These are phyloP conservation scores for Pseudogymnoascus sp. DNA, from an alignment of 2,329 filamentous ascomycete species.

Conservation along the genomic window DNA sequence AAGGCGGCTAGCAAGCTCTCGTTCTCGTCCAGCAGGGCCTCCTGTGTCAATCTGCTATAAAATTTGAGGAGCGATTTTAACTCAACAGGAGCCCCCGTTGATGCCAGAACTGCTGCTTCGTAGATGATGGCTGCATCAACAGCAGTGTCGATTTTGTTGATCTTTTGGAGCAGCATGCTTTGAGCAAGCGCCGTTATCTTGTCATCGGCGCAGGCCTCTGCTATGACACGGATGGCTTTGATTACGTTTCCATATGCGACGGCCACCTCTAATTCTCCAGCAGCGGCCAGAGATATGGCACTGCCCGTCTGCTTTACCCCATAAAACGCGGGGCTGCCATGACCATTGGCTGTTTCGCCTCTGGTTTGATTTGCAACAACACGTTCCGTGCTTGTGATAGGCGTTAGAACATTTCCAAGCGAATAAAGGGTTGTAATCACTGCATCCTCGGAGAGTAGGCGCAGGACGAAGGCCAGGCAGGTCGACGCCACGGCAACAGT, in stretches of 20 bases:
- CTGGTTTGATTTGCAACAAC: constrained; percentile 19
- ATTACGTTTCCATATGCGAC: constrained; percentile 80
- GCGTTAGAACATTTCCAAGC: constrained; percentile 88
- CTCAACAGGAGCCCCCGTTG: constrained; percentile 70
- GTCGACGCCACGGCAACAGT: constrained; percentile 73
- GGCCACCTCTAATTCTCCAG: constrained; percentile 69
- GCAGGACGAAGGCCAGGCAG: constrained; percentile 73
- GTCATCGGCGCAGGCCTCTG: constrained; percentile 69
- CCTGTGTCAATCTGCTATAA: constrained; percentile 66
- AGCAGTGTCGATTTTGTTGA: constrained; percentile 69
- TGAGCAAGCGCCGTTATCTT: constrained; percentile 91
- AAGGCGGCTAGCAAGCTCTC: constrained; percentile 64
- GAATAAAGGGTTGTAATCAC: constrained; percentile 94
- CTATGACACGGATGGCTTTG: constrained; percentile 89
- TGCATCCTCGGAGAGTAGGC: constrained; percentile 79
- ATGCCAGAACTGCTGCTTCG: constrained; percentile 69
- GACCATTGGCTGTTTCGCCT: constrained; percentile 34
- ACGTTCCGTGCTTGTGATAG: constrained; percentile 48
- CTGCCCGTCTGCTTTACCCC: constrained; percentile 56
- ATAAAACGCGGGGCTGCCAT: constrained; percentile 48
- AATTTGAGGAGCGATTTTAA: constrained; percentile 81
- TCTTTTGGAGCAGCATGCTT: constrained; percentile 93
- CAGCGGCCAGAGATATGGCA: constrained; percentile 67
- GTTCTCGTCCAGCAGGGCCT: constrained; percentile 64
- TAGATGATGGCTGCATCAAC: constrained; percentile 82